These are phyloP conservation scores for Raddia distichophylla DNA, from an alignment of 176 grass and related monocot species.

Conservation along the genomic window DNA sequence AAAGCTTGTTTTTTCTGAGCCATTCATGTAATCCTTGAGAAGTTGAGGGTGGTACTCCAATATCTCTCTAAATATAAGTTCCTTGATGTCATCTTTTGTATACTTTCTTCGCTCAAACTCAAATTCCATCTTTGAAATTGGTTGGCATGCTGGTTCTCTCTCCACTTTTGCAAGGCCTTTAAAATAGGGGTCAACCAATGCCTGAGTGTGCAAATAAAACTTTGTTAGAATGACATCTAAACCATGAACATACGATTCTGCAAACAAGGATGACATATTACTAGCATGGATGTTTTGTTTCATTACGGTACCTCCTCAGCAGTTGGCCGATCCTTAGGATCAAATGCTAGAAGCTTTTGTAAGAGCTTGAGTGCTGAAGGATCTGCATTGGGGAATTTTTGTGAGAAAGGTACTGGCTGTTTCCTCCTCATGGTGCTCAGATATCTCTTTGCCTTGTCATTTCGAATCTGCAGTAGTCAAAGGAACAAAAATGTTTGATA, in stretches of 20 bases:
- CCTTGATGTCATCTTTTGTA: slow-evolving; percentile 89
- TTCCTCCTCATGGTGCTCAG: slow-evolving; percentile 84
- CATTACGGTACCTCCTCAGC: slow-evolving; percentile 72
- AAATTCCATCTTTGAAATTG: slow-evolving; percentile 94
- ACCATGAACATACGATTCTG: background rate
- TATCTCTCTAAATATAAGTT: slow-evolving; percentile 94
- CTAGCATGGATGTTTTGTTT: slow-evolving; percentile 28
- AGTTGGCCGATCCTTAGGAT: slow-evolving; percentile 93
- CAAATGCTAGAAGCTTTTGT: slow-evolving; percentile 89
- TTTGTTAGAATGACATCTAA: slow-evolving; percentile 41
- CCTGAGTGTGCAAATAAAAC: slow-evolving; percentile 50
- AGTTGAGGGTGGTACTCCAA: slow-evolving; percentile 93
- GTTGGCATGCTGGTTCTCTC: slow-evolving; percentile 85
- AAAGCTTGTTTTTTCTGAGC: slow-evolving; percentile 67
- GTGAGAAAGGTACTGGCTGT: slow-evolving; percentile 67
- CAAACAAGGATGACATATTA: slow-evolving; percentile 24
- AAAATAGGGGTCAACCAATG: slow-evolving; percentile 85
- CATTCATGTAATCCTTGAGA: slow-evolving; percentile 66
- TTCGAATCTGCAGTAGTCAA: slow-evolving; percentile 63
- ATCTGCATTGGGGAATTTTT: slow-evolving; percentile 93
- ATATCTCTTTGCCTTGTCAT: slow-evolving; percentile 93
- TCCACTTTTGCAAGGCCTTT: slow-evolving; percentile 81
- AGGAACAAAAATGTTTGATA: slow-evolving; percentile 1
- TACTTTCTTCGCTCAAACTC: slow-evolving; percentile 87
- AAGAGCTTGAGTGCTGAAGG: slow-evolving; percentile 80